phyloP scores from a whole-genome alignment of 2,329 filamentous ascomycete genomes.

The Calonectria montana region DNA sequence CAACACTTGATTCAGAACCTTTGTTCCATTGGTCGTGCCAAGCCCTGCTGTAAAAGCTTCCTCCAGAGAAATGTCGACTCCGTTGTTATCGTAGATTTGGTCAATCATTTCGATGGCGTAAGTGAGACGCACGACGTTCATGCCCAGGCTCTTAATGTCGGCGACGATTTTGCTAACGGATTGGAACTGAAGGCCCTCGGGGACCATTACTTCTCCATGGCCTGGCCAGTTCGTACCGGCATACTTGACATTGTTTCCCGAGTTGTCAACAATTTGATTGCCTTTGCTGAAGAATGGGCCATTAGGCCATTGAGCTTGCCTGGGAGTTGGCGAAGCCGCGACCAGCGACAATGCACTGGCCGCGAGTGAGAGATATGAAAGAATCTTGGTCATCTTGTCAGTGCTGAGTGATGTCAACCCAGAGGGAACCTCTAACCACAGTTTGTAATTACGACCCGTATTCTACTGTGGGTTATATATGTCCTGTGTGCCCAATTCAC shows the following conservation, averaged over 20 bases:
- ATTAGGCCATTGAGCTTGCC: slow-evolving; percentile 31
- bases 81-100: slow-evolving; percentile 63
- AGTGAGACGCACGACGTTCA: slow-evolving; percentile 72
- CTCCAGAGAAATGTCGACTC: slow-evolving; percentile 57
- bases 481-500: not conserved
- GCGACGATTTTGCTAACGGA: slow-evolving; percentile 66
- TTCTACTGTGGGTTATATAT: not conserved
- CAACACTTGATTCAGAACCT: slow-evolving; percentile 63
- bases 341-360: not conserved
- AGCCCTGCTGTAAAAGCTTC: slow-evolving; percentile 58
- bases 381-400: slow-evolving; percentile 6
- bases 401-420: not conserved
- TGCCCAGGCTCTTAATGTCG: slow-evolving; percentile 68
- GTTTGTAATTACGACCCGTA: too few relatives aligned
- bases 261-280: slow-evolving; percentile 56
- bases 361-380: not conserved
- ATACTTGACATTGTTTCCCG: slow-evolving; percentile 57
- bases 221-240: slow-evolving; percentile 73
- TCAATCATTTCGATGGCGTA: slow-evolving; percentile 75
- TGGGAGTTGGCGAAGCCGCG: slow-evolving; percentile 3
- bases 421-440: not conserved
- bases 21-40: slow-evolving; percentile 64
- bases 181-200: slow-evolving; percentile 72
- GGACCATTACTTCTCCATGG: slow-evolving; percentile 71
- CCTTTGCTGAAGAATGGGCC: slow-evolving; percentile 55